Base-by-base conservation (phyloP, 2,329 filamentous ascomycete genomes). In the Botrytis sinoallii region DNA sequence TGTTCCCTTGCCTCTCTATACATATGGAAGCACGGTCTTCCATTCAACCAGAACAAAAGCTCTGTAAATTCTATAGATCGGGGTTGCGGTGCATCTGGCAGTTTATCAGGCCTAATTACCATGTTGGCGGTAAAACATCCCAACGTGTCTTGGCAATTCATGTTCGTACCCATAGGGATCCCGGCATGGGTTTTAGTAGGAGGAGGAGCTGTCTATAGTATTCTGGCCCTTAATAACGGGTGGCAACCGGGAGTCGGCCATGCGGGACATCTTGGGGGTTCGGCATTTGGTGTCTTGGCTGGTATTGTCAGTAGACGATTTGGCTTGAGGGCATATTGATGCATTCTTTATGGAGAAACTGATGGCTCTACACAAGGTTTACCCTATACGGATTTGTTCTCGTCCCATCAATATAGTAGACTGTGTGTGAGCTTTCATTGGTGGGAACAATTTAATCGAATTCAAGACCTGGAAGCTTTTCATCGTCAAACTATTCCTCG, bases 181-280 rank as follows among this genome's bases (percentile, higher is more conserved):
- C 71, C 71, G 7, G 71, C 29, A 22, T 42, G 71, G 44, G 12
- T 61, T 12, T 42, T 46, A 9, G 10, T 72, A 2, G 38, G 48
- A 20, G 63, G 32, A 16, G 71, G 32, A 25, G 8, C 52, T 16
- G 29, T 60, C 44, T 68, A 48, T 40, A 72, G 71, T 46, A 35
- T 69, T 46, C 16, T 69, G 18, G 63, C 71, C 25, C 48, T 72
- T 18, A 68, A 48, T 18, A 38, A 69, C 4, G 71, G 64, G 46
- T 72, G 71, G 71, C 52, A 29, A 6, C 52, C 63, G 22, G 29
- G 32, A 7, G 6, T 72, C 9, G 64, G 64, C 9, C 71, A 72
- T 42, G 63, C 71, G 3, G 71, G 71, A 29, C 71, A 72, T 69
- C 40, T 72, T 46, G 71, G 71, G 20, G 71, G 71, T 12, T 57